Evolutionary conservation across 768 basidiomycete genomes (phyloP), one percentile per base, ranked within the genome.

Genomic region (Rhodocollybia butyracea): DNA sequence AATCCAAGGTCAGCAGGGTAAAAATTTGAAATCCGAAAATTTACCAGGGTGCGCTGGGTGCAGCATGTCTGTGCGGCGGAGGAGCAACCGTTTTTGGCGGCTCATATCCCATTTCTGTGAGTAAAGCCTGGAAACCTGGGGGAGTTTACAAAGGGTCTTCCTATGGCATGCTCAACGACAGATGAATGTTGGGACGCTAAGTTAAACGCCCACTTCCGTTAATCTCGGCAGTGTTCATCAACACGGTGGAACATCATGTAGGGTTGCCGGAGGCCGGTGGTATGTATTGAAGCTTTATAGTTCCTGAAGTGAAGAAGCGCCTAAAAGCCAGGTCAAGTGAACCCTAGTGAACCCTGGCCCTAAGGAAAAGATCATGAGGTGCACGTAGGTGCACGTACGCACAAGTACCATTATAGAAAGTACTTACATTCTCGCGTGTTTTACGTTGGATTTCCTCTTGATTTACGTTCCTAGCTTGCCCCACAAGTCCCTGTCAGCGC

Each of bases 21-120:
- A 36, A 22, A 13, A 10, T 19, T 12, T 5, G 10, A 24, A 34
- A 36, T 13, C 27, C 27, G 1, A 29, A 29, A 10, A 55, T 15
- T n/a, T 15, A 52, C 59, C 63, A 67, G 24, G 61, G 70, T 64
- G 75, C 76, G 42, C 73, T 73, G 26, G 77, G 77, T 1, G 74
- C 65, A 13, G 70, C 76, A 61, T 76, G 73, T 41, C 72, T 64
- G 69, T 42, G 68, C 57, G 43, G 68, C 64, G 53, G 51, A 40
- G 51, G 51, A 29, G 34, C 21, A 19, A 38, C 29, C n/a, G 26
- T 24, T 30, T 42, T 41, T 31, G 12, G 51, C 19, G 43, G 30
- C 6, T 29, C 43, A 13, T 29, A 29, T 45, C 13, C 26, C 43
- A 45, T 45, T 27, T 27, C 26, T 45, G n/a, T n/a, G n/a, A n/a